Evolutionary conservation across 2,329 filamentous ascomycete genomes (phyloP), one percentile per base, ranked within the genome.

Genomic region (Penicillium sp.): DNA sequence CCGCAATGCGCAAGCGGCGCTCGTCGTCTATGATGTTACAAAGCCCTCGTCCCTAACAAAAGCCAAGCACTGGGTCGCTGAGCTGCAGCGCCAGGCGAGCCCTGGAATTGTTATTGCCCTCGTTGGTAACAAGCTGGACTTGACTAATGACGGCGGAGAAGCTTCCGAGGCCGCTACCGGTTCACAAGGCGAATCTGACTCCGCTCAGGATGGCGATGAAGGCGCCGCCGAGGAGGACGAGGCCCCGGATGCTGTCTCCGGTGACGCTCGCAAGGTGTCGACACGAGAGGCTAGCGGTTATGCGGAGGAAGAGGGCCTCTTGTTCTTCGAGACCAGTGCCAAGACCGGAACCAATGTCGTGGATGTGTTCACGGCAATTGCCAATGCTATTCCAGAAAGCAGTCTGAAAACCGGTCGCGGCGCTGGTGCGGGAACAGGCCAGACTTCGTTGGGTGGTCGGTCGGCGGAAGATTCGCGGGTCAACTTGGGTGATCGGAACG

Each of bases 321-420:
- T 99, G 57, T 99, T 99, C 77, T 97, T 96, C 70, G 93, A 99
- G 78, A 99, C 93, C 13, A 95, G 89, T 69, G 93, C 93, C 40
- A 99, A 99, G 83, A 93, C 89, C 3, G 93, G 93, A 22, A 81
- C 87, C 67, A 96, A 96, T 70, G 93, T 99, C 33, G 84, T 87
- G 45, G 92, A 96, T 63, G 93, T 99, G 28, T 99, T 99, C 68
- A 96, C 91, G 38, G 93, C 93, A 28, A 99, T 99, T 68, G 93
- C 93, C 52, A 97, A 97, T 68, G 90, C 91, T 34, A 99, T 99
- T 64, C 93, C 93, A 1, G 93, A 99, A 78, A 95, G 90, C 44
- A 95, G 89, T 55, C 76, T 97, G 69, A 97, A 97, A 82, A 91
- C 86, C 42, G 81, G 88, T 29, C 82, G 89, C 60, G 87, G 87